Evolutionary conservation across 129 eudicot genomes (phyloP).

Genomic region (Glebionis coronaria): DNA sequence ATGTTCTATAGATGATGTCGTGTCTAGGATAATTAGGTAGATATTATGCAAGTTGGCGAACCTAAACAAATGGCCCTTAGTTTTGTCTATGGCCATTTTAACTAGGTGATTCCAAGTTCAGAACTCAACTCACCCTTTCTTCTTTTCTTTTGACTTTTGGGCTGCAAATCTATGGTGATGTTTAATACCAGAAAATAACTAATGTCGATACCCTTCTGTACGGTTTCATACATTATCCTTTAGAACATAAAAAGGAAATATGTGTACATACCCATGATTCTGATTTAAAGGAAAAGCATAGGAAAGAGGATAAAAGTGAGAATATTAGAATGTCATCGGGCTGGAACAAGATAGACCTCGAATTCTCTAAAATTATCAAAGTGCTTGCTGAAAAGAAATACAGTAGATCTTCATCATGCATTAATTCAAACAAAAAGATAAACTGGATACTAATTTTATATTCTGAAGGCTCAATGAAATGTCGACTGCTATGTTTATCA

Average conservation of each 20-base stretch:
- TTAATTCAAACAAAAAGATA: not conserved
- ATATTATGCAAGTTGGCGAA: not conserved
- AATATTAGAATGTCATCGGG: slow-evolving; percentile 12
- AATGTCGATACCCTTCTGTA: slow-evolving; percentile 13
- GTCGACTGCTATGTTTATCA: no score
- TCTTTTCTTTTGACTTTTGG: slow-evolving; percentile 5
- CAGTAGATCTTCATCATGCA: not conserved
- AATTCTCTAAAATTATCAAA: slow-evolving; percentile 12
- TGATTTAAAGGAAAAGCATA: slow-evolving; percentile 8
- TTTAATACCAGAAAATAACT: not conserved
- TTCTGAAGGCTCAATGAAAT: no score
- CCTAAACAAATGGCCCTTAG: not conserved
- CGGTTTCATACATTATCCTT: slow-evolving; percentile 28
- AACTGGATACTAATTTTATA: not conserved
- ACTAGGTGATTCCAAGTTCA: not conserved
- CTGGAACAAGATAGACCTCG: slow-evolving; percentile 10
- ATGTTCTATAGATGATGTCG: not conserved
- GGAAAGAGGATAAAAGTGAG: slow-evolving; percentile 20
- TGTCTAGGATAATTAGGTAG: not conserved
- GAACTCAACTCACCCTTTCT: not conserved
- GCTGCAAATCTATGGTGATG: not conserved
- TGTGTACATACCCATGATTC: slow-evolving; percentile 3
- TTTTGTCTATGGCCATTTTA: not conserved
- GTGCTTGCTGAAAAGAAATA: slow-evolving; percentile 10
- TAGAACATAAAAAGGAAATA: not conserved